Base-by-base conservation (phyloP, 2,329 filamentous ascomycete species). In the Fusarium sororula region DNA sequence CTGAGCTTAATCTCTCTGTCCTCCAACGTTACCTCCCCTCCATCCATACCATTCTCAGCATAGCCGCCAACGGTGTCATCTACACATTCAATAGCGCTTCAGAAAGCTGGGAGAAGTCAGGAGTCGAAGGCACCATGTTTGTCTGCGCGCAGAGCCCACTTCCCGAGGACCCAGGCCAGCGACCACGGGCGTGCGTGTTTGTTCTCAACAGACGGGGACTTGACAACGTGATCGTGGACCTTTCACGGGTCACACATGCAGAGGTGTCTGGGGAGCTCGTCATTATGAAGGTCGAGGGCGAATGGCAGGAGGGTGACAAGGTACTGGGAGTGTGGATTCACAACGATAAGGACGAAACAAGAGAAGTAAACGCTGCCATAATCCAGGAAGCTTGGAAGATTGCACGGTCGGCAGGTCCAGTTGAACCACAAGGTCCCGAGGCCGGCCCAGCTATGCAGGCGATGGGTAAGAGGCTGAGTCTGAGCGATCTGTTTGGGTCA, bases 71-170 rank as follows among this genome's bases (percentile, higher is more conserved):
- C 78, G 93, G 93, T 32, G 94, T 96, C 41, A 89, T 98, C 75
- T 98, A 98, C 86, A 89, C 89, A 54, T 96, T 97, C 84, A 90
- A 88, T 70, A 86, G 90, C 53, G 83, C 87, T 9, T 87, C 90
- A 6, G 85, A 89, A 59, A 84, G 86, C 68, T 98, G 96, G 96
- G 93, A 96, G 80, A 97, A 97, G 85, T 90, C 89, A 51, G 93
- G 92, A 63, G 89, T 95, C 17, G 95, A 98, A 83, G 96, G 96
- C 44, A 93, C 94, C 18, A 86, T 98, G 73, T 99, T 98, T 81
- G 90, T 98, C 60, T 97, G 94, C 85, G 88, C 93, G 73, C 87
- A 90, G 79, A 81, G 83, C 75, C 87, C 83, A 71, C 70, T 85
- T 77, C 76, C 80, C 6, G 80, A 81, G 7, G 82, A 81, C 35